Evolutionary conservation across 164 flowering plant genomes (phyloP), one percentile per base, ranked within the genome.

Genomic region (Vitis rupestris): DNA sequence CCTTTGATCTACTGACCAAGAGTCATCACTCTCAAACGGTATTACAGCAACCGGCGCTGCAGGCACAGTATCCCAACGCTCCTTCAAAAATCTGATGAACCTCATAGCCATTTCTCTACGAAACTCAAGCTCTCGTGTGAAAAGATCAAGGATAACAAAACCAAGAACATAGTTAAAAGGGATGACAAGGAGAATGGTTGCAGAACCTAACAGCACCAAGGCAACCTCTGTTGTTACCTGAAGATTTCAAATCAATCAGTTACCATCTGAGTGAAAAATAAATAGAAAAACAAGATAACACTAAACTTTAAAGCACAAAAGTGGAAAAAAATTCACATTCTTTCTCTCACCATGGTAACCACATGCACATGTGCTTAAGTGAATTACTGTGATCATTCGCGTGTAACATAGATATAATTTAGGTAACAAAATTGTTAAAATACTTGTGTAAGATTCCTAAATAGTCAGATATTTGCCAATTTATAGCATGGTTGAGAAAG

Each of bases 221-320:
- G 97, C 96, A 60, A 92, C 88, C 79, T 95, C 99, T 3, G 88
- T 83, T 8, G 99, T 91, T 57, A 91, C 74, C 99, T 94, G 91
- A 78, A 73, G 16, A 60, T 49, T 59, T 68, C 9, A 50, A 17
- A 61, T 51, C 63, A 56, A 50, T 23, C 10, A 15, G 10, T 16
- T 5, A 64, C 44, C 0, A 0, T 37, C 44, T 14, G n/a, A 56
- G 13, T 10, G 15, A 63, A 27, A 44, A 56, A 44, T 12, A 56
- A 15, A 8, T 10, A 31, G 44, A 31, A 31, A 31, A 31, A 31
- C 44, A 31, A 31, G 44, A 31, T 31, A 31, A 31, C 44, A 3
- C 44, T 6, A 6, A 31, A 31, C 44, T 31, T 31, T 6, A 31
- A 31, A 31, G 44, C 44, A 19, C 23, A 19, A 19, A 19, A 19